Evolutionary conservation across 257 asterid genomes (phyloP).

Genomic region (Nicotiana knightiana): DNA sequence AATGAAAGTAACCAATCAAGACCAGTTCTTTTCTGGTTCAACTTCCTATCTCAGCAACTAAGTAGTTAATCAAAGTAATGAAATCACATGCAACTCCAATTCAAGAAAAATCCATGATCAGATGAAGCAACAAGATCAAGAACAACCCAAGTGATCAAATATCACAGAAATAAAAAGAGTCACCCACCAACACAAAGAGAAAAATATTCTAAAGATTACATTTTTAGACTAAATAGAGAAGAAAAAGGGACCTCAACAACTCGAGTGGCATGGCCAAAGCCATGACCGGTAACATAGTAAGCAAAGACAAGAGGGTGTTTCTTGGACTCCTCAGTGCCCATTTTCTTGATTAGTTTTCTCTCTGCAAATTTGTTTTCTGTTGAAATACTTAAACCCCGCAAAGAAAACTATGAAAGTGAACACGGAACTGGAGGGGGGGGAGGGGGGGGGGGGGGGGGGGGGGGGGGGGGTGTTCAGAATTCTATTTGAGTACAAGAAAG

Average conservation of each 20-base stretch:
- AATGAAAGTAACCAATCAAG: not conserved
- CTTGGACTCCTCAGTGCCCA: slow-evolving; percentile 39
- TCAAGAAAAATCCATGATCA: not conserved
- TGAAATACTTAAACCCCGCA: not conserved
- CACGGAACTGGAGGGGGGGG: not conserved
- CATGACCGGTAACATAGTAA: slow-evolving; percentile 96
- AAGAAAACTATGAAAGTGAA: not conserved
- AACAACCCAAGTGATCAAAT: not conserved
- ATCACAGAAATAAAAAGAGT: not conserved
- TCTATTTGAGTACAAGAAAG: not conserved
- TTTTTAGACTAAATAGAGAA: not conserved
- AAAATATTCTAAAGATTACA: not conserved
- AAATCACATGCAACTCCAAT: not conserved
- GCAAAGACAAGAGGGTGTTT: slow-evolving; percentile 63
- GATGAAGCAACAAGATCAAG: not conserved
- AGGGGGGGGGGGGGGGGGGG: no score
- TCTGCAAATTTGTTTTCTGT: not conserved
- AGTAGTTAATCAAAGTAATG: not conserved
- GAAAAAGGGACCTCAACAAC: slow-evolving; percentile 66
- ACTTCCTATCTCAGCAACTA: not conserved
- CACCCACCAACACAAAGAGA: not conserved
- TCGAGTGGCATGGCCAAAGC: slow-evolving; percentile 94
- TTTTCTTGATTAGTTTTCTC: slow-evolving; percentile 9
- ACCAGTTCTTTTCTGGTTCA: not conserved
- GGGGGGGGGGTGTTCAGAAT: no score